Conservation (phyloP, 139 green algal species). For the Pleodorina starrii region DNA sequence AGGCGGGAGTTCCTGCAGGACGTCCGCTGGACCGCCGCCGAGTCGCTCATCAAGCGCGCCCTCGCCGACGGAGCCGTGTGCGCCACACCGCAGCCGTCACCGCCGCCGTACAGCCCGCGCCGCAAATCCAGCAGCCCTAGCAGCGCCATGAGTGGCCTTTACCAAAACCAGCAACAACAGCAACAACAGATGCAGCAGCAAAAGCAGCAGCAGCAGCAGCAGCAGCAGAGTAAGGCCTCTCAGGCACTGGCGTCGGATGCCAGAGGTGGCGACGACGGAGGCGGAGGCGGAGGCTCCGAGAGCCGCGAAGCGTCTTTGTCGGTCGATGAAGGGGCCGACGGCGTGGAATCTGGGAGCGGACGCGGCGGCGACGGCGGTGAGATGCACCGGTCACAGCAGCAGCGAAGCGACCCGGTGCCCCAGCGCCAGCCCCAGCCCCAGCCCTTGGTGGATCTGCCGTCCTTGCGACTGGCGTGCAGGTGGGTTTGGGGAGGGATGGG, state of each 20-base stretch:
- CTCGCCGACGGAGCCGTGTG: constrained; percentile 40
- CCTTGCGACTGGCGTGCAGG: constrained; percentile 47
- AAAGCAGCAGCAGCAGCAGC: background rate
- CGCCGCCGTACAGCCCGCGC: constrained; percentile 25
- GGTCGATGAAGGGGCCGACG: background rate
- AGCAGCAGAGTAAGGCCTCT: no score
- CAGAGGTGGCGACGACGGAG: background rate
- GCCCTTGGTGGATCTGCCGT: constrained; percentile 41
- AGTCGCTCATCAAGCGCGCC: constrained; percentile 62
- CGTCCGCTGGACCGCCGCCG: constrained; percentile 57
- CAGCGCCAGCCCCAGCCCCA: no score
- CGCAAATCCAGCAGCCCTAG: background rate
- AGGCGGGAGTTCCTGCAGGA: constrained; percentile 57
- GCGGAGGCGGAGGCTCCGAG: background rate
- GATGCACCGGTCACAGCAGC: background rate
- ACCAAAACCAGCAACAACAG: background rate
- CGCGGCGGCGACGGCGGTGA: background rate
- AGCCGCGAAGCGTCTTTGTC: background rate
- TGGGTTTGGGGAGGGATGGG: background rate
- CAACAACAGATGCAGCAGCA: background rate
- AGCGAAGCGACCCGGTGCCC: background rate
- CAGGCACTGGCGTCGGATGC: no score
- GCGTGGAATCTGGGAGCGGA: background rate
- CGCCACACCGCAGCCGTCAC: background rate
- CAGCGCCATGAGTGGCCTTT: no score